Conservation (phyloP, 148 eudicot genomes). For the Rhododendron simsii region DNA sequence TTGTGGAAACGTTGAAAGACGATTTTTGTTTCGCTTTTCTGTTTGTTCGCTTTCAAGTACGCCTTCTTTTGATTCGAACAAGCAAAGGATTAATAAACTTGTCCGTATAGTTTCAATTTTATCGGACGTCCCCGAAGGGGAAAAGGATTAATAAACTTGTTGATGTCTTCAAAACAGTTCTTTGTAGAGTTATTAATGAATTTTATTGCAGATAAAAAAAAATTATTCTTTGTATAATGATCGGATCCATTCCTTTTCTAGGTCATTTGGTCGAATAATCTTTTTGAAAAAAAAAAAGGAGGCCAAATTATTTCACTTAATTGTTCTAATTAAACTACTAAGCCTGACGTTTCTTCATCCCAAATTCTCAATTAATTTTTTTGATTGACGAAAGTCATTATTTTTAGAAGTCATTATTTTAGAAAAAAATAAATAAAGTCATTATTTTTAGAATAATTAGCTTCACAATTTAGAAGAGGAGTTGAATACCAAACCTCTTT, state of each 20-base stretch:
- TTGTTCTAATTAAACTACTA: background rate
- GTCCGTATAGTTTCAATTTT: background rate
- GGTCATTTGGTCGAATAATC: background rate
- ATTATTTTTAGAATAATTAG: background rate
- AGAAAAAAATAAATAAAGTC: no score
- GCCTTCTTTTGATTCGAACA: background rate
- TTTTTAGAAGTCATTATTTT: no score
- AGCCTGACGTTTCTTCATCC: background rate
- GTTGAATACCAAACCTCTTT: accelerated
- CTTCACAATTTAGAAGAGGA: no score
- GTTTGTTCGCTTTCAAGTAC: background rate
- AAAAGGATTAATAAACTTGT: background rate
- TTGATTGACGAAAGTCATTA: background rate
- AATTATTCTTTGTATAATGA: background rate
- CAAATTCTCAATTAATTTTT: background rate
- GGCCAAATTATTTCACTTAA: background rate
- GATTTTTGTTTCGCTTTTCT: background rate
- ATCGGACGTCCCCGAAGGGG: background rate
- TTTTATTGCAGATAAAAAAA: no score
- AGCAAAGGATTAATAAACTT: background rate
- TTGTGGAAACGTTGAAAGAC: slow-evolving; percentile 32
- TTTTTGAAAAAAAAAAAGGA: background rate
- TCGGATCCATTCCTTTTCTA: slow-evolving; percentile 1
- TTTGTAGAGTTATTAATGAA: no score
- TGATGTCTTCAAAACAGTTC: background rate